Evolutionary conservation across 371 early-diverging fungal genomes (phyloP).

Genomic region (Fennellomyces sp.): DNA sequence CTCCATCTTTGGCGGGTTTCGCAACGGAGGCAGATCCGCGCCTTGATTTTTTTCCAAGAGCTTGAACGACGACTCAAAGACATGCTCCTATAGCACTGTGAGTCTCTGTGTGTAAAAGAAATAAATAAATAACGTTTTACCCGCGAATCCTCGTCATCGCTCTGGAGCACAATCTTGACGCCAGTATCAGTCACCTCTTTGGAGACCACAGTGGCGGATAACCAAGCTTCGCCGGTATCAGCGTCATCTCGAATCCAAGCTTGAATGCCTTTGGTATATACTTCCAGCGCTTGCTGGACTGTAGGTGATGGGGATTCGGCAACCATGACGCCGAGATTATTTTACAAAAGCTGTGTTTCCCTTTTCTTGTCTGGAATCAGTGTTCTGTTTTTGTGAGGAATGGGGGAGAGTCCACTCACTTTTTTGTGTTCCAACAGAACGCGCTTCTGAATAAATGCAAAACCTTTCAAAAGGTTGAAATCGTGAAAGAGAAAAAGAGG

Average conservation of each 20-base stretch:
- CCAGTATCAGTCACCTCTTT: slow-evolving; percentile 59
- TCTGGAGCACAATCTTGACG: slow-evolving; percentile 66
- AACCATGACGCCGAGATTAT: slow-evolving; percentile 7
- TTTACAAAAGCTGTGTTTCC: background rate
- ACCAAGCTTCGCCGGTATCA: slow-evolving; percentile 67
- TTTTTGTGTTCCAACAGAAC: background rate
- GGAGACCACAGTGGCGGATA: slow-evolving; percentile 66
- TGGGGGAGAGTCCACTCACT: background rate
- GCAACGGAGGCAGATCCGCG: slow-evolving; percentile 80
- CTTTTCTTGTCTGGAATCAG: background rate
- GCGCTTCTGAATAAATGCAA: slow-evolving; percentile 1
- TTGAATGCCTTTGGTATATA: slow-evolving; percentile 71
- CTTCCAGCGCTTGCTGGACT: slow-evolving; percentile 56
- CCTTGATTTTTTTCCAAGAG: slow-evolving; percentile 70
- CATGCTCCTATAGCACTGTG: background rate
- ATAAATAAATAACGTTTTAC: slow-evolving; percentile 21
- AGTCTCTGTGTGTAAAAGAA: too few relatives aligned
- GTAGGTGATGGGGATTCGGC: slow-evolving; percentile 35
- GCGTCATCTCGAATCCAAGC: slow-evolving; percentile 91
- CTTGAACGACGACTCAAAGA: slow-evolving; percentile 59
- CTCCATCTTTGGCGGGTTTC: slow-evolving; percentile 89
- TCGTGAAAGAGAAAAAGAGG: background rate
- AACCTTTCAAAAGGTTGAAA: too few relatives aligned
- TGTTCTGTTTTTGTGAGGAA: too few relatives aligned
- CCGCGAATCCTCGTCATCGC: slow-evolving; percentile 67